Evolutionary conservation across 2,329 filamentous ascomycete species (phyloP).

Genomic region (Hypoxylon sp.): DNA sequence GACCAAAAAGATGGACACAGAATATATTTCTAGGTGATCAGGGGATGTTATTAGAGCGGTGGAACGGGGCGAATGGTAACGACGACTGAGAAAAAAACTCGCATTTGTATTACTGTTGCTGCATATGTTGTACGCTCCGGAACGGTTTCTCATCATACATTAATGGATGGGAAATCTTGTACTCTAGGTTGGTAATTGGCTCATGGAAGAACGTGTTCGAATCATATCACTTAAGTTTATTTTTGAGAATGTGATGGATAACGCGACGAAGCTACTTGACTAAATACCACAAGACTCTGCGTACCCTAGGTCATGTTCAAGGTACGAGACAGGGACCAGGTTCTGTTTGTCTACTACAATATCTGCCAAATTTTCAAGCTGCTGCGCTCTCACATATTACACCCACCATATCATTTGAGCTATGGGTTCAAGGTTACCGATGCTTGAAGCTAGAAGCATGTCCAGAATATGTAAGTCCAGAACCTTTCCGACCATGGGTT

Average conservation of each 20-base stretch:
- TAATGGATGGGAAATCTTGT: constrained; percentile 45
- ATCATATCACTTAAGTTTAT: constrained; percentile 5
- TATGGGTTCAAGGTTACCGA: too few species aligned
- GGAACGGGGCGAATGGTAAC: constrained; percentile 40
- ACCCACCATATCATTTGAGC: too few species aligned
- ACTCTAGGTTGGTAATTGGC: constrained; percentile 48
- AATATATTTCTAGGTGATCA: constrained; percentile 26
- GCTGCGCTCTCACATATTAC: too few species aligned
- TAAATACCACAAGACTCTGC: too few species aligned
- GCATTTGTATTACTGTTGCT: constrained; percentile 47
- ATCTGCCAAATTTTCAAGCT: too few species aligned
- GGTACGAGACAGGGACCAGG: too few species aligned
- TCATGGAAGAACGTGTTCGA: constrained; percentile 30
- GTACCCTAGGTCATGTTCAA: too few species aligned
- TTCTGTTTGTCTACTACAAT: too few species aligned
- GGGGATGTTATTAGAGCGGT: constrained; percentile 31
- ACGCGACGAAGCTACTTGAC: neutral
- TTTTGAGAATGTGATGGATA: neutral
- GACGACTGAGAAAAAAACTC: constrained; percentile 41
- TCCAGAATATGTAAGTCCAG: too few species aligned
- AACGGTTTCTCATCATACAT: constrained; percentile 45
- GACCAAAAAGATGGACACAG: constrained; percentile 18
- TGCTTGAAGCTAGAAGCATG: too few species aligned
- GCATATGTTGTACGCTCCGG: constrained; percentile 43
- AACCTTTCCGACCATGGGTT: too few species aligned